Conservation (phyloP, 2,329 filamentous ascomycete genomes). For the Ilyonectria mors-panacis region DNA sequence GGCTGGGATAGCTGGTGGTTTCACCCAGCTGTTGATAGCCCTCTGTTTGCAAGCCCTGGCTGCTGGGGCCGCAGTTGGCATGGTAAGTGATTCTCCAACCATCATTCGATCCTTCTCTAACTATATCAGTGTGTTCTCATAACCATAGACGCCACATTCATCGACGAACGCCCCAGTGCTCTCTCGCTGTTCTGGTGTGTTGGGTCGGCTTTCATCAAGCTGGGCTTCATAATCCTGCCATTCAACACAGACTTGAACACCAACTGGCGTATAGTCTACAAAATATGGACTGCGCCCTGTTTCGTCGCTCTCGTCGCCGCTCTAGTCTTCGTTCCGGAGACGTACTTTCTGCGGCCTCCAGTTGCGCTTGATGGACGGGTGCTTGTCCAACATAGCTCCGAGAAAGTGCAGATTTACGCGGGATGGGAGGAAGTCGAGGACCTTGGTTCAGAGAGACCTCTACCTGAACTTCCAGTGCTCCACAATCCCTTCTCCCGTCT, state of each 20-base stretch:
- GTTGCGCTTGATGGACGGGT: slow-evolving; percentile 34
- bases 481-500: slow-evolving; percentile 17
- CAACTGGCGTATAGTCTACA: slow-evolving; percentile 30
- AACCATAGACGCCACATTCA: slow-evolving; percentile 36
- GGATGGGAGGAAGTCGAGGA: slow-evolving; percentile 30
- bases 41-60: slow-evolving; percentile 31
- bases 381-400: slow-evolving; percentile 20
- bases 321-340: slow-evolving; percentile 32
- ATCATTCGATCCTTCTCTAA: not conserved
- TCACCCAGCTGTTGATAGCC: slow-evolving; percentile 19
- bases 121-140: slow-evolving; percentile 19
- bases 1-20: slow-evolving; percentile 25
- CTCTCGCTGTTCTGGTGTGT: slow-evolving; percentile 33
- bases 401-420: slow-evolving; percentile 30
- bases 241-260: not conserved
- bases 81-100: slow-evolving; percentile 21
- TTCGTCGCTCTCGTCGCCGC: slow-evolving; percentile 6
- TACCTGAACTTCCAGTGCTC: slow-evolving; percentile 18
- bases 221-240: slow-evolving; percentile 21
- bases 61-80: slow-evolving; percentile 14
- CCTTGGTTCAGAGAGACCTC: slow-evolving; percentile 2
- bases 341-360: slow-evolving; percentile 36
- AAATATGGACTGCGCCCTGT: slow-evolving; percentile 24
- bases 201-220: slow-evolving; percentile 27
- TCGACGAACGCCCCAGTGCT: slow-evolving; percentile 35